These are phyloP conservation scores for Starmerella scarabaei DNA, from an alignment of 805 yeast genomes.

Conservation along the genomic window DNA sequence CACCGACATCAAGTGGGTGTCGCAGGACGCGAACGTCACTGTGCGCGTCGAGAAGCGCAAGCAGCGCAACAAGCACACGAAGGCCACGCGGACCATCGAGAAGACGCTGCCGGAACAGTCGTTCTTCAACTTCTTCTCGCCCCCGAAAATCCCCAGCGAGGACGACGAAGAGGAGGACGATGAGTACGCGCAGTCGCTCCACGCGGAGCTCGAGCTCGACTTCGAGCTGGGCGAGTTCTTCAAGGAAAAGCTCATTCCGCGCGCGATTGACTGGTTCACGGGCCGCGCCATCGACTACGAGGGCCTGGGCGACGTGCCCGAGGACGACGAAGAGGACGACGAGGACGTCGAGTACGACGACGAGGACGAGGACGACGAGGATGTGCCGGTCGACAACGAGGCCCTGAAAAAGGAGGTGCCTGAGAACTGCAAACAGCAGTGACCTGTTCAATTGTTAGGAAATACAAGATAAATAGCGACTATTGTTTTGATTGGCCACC, in stretches of 20 bases:
- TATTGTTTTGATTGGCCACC: too few species aligned
- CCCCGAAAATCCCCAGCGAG: slow-evolving; percentile 67
- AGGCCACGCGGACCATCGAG: slow-evolving; percentile 91
- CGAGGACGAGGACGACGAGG: slow-evolving; percentile 36
- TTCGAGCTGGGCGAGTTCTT: slow-evolving; percentile 93
- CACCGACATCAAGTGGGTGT: slow-evolving; percentile 67
- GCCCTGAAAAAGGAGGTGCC: slow-evolving; percentile 36
- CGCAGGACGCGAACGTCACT: slow-evolving; percentile 71
- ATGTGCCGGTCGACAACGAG: slow-evolving; percentile 26
- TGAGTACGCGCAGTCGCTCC: slow-evolving; percentile 60
- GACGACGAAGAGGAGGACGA: slow-evolving; percentile 42
- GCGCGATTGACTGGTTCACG: slow-evolving; percentile 97
- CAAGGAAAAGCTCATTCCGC: slow-evolving; percentile 88
- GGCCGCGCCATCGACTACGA: slow-evolving; percentile 86
- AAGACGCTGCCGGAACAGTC: slow-evolving; percentile 89
- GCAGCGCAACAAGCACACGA: slow-evolving; percentile 91
- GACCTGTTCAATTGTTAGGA: slow-evolving; percentile 1
- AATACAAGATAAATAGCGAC: too few species aligned
- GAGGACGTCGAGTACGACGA: slow-evolving; percentile 51
- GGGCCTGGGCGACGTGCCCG: slow-evolving; percentile 44
- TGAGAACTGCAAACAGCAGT: slow-evolving; percentile 48
- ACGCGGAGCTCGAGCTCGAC: slow-evolving; percentile 75
- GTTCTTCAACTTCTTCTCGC: slow-evolving; percentile 89
- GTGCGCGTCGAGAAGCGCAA: slow-evolving; percentile 82
- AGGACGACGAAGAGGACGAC: slow-evolving; percentile 48